Evolutionary conservation across 768 basidiomycete species (phyloP), one percentile per base, ranked within the genome.

Genomic region (Suillus brevipes): DNA sequence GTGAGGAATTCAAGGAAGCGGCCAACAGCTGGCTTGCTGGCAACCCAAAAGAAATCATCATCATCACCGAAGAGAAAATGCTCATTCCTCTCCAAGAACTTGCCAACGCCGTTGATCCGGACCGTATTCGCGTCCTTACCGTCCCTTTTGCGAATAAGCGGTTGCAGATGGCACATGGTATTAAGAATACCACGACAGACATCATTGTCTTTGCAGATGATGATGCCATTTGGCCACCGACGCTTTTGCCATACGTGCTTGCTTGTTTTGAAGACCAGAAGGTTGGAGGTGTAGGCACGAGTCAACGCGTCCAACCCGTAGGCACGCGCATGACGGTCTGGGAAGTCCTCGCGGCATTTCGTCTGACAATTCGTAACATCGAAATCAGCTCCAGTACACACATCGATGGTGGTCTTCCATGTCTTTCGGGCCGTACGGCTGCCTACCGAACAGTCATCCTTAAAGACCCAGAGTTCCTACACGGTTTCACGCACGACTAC

Each of bases 201-300:
- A 95, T 97, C 78, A 94, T 95, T 75, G 90, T 96, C 34, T 97
- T 97, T 71, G 94, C 94, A 9, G 95, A 96, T 73, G 95, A 97
- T 72, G 94, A 97, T 75, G 94, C 95, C 49, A 95, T 97, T 72
- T 97, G 95, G 95, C 94, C 94, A 1, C 88, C 93, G 0, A 95
- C 92, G 4, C 85, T 97, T 65, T 80, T 97, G n/a, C 92, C 92
- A 0, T 92, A 89, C 76, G 87, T 91, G 64, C 86, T 97, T 52
- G 94, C 94, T 13, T 95, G 93, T 74, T 96, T 97, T 72, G 95
- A 96, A 78, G 95, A 97, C 78, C 94, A 96, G 79, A 89, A 91
- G 74, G 84, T 97, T 47, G 94, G 95, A 49, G 95, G 94, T 40
- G 95, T 96, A 6, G 94, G 95, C 38, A 97, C 95, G 5, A 89